Evolutionary conservation across 148 eudicot genomes (phyloP), one percentile per base, ranked within the genome.

Genomic region (Amaranthus hypochondriacus): DNA sequence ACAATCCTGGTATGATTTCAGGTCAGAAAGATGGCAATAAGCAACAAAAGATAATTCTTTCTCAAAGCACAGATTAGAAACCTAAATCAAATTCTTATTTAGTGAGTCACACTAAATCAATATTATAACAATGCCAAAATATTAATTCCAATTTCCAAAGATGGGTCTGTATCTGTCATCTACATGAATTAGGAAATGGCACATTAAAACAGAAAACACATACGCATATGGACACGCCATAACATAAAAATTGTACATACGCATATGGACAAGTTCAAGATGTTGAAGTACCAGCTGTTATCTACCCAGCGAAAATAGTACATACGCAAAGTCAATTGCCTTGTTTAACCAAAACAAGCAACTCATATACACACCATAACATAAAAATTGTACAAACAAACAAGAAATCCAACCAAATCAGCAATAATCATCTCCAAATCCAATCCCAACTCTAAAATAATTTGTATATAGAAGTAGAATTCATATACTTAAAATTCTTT

Each of bases 271-370:
- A 28, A 28, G 39, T 28, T 28, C 39, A 28, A 28, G 39, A 28
- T 28, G 39, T 28, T 0, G 0, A 3, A 3, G 5, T 3, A 7
- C 4, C 42, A 3, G 49, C 3, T 1, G 3, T n/a, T 1, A 14
- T 46, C 5, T 4, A 4, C 68, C n/a, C 15, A 65, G 13, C 68
- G n/a, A 47, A n/a, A 48, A 6, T 18, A 18, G 62, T n/a, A 58
- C 62, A 58, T 47, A 65, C 12, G 13, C 76, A 44, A 57, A 58
- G 28, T 66, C 57, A 56, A 28, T 12, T 9, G 50, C 66, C 66
- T 48, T 48, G 49, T 75, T 75, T 48, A 57, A 67, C 61, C 57
- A 48, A 11, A 44, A 69, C 68, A 76, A 69, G 67, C 73, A 69
- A 67, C 18, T 10, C 46, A 50, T 3, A 7, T 51, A 44, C 21